Conservation (phyloP, 805 yeast species). For the Cyberlindnera maritima region DNA sequence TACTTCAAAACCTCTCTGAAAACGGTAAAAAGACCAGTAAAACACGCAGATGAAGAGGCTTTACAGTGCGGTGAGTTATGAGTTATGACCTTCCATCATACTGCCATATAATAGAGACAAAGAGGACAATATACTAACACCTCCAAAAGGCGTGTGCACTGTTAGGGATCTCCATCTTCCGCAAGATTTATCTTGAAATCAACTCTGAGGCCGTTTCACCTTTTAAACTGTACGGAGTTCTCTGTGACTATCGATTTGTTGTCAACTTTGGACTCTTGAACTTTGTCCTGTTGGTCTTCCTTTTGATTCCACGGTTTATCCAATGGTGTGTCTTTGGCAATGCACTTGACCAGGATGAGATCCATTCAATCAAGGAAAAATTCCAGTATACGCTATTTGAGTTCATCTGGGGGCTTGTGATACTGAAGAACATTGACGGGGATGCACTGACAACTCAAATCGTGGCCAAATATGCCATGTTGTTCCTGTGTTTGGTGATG, state of each 20-base stretch:
- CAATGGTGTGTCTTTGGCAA: slow-evolving; percentile 16
- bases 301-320: slow-evolving; percentile 8
- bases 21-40: too few relatives aligned
- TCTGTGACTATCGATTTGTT: slow-evolving; percentile 8
- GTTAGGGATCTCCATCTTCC: slow-evolving; percentile 11
- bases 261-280: slow-evolving; percentile 15
- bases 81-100: too few relatives aligned
- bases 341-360: slow-evolving; percentile 5
- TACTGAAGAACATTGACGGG: slow-evolving; percentile 12
- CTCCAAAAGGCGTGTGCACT: slow-evolving; percentile 3
- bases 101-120: too few relatives aligned
- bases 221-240: not conserved
- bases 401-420: slow-evolving; percentile 18
- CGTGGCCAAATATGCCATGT: slow-evolving; percentile 10
- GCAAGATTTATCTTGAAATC: slow-evolving; percentile 11
- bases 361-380: slow-evolving; percentile 12
- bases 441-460: not conserved
- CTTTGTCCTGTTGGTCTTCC: slow-evolving; percentile 5
- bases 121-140: too few relatives aligned
- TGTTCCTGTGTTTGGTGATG: slow-evolving; percentile 16
- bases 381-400: slow-evolving; percentile 19
- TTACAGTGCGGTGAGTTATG: slow-evolving; percentile 12
- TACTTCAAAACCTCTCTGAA: too few relatives aligned
- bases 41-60: slow-evolving; percentile 4
- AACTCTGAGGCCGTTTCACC: slow-evolving; percentile 2